phyloP scores from a whole-genome alignment of 768 basidiomycete genomes.

The Mycena chlorophos region DNA sequence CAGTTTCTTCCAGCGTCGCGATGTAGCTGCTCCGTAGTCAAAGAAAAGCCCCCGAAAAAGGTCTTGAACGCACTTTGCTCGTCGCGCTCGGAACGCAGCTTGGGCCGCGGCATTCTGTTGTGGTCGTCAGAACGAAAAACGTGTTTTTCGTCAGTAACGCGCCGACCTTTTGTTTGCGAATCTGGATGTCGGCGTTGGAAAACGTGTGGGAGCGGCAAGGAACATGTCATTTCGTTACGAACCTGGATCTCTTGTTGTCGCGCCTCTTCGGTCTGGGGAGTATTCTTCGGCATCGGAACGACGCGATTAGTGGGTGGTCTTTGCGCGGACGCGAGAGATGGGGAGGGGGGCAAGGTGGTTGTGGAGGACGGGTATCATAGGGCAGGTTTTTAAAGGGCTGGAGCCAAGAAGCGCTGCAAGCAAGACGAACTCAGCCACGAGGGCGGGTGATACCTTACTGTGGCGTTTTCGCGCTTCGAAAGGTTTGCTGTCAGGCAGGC shows the following conservation, averaged over 20 bases:
- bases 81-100: conserved; percentile 16
- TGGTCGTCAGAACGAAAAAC: no score
- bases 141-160: no score
- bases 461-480: not conserved
- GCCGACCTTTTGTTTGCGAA: not conserved
- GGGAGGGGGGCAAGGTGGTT: not conserved
- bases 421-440: not conserved
- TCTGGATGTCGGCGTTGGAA: no score
- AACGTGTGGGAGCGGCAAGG: no score
- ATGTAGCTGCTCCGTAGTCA: conserved; percentile 40
- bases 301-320: not conserved
- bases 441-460: not conserved
- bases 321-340: not conserved
- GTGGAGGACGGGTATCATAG: not conserved
- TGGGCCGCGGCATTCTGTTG: not conserved
- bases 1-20: conserved; percentile 58
- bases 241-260: not conserved
- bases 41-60: not conserved
- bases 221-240: not conserved
- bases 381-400: not conserved
- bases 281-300: not conserved
- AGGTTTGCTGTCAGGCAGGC: conserved; percentile 12
- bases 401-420: not conserved
- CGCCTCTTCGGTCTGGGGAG: not conserved
- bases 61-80: conserved; percentile 38